Conservation (phyloP, 1,284 basidiomycete species). For the Acaromyces ingoldii region DNA sequence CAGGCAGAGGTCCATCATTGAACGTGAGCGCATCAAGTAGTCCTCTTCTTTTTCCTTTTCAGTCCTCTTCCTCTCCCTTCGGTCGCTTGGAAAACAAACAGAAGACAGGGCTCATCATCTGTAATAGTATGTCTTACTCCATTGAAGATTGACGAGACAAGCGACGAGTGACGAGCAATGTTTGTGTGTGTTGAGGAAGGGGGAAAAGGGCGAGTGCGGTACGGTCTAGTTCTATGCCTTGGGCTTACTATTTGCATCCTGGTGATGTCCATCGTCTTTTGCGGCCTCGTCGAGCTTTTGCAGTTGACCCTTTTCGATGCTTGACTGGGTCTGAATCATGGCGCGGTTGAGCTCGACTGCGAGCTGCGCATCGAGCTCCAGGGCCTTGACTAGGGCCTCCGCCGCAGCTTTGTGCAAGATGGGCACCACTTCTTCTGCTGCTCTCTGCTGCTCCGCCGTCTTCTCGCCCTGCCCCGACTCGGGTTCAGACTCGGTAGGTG, state of each 20-base stretch:
- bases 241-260: not conserved
- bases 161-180: too few species aligned
- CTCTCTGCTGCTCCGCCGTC: not conserved
- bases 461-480: not conserved
- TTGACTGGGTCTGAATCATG: constrained; percentile 8
- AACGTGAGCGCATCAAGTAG: constrained; percentile 19
- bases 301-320: constrained; percentile 1
- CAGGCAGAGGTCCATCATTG: constrained; percentile 18
- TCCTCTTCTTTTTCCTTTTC: not conserved
- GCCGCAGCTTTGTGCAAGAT: constrained; percentile 10
- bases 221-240: too few species aligned
- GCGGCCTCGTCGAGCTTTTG: constrained; percentile 6
- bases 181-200: too few species aligned
- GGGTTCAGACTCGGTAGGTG: not conserved
- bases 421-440: constrained; percentile 4
- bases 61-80: not conserved
- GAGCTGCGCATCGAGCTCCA: constrained; percentile 14
- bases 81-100: too few species aligned
- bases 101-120: too few species aligned
- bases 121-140: too few species aligned
- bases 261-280: not conserved
- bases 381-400: constrained; percentile 2
- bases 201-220: too few species aligned
- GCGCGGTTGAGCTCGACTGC: constrained; percentile 19
- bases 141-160: too few species aligned